These are phyloP conservation scores for Chaetothyriales sp. DNA, from an alignment of 2,329 filamentous ascomycete species.

Conservation along the genomic window DNA sequence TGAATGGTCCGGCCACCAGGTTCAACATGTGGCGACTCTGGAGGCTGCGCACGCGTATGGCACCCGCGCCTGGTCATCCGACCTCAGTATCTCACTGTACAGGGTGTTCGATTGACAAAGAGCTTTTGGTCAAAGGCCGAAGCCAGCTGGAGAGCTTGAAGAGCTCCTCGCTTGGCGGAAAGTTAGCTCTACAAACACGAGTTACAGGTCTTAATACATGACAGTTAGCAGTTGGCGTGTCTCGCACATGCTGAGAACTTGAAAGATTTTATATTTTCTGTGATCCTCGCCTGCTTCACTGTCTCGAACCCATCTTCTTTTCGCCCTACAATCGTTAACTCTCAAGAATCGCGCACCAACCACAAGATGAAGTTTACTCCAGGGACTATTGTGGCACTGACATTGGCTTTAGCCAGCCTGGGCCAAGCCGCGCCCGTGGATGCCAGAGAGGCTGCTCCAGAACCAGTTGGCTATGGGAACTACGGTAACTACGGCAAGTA, in stretches of 20 bases:
- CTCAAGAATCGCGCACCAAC: constrained; percentile 8
- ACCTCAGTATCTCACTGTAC: background rate
- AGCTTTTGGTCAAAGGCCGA: background rate
- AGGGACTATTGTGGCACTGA: background rate
- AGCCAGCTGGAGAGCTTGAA: background rate
- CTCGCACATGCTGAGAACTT: too few relatives aligned
- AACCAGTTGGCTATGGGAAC: background rate
- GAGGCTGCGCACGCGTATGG: background rate
- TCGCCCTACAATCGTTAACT: background rate
- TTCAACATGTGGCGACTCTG: background rate
- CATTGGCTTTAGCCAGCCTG: background rate
- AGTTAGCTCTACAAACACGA: background rate
- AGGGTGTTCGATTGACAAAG: background rate
- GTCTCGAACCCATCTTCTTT: background rate
- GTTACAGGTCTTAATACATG: background rate
- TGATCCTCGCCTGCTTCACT: background rate
- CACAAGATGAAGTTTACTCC: background rate
- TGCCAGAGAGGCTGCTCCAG: constrained; percentile 1
- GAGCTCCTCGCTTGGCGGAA: background rate
- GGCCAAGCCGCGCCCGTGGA: constrained; percentile 3
- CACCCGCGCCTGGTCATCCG: background rate
- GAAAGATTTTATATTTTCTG: constrained; percentile 1
- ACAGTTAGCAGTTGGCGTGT: background rate
- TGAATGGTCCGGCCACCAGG: background rate
- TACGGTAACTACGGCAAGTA: constrained; percentile 7